Base-by-base conservation (phyloP, 192 early-diverging fungal species). In the Funneliformis mosseae region DNA sequence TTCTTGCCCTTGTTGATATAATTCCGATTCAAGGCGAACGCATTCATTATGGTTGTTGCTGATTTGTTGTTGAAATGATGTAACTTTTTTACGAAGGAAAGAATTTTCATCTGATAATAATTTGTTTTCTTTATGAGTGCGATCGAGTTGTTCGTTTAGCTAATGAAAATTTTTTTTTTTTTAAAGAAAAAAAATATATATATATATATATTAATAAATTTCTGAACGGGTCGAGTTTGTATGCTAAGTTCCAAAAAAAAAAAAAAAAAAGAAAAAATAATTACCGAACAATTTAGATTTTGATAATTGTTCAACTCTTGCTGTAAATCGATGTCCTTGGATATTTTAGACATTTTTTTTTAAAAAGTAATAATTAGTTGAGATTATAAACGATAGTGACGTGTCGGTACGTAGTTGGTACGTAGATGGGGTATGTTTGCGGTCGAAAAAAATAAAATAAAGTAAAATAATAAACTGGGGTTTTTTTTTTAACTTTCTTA, bases 141-240 rank as follows among this genome's bases (percentile, higher is more conserved):
- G 42, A 12, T 71, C 55, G n/a, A 79, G 78, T 79, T 79, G 67
- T 79, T 79, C 78, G 18, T 68, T 48, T 60, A 71, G 67, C 78
- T 79, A 46, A 33, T 28, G n/a, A n/a, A n/a, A n/a, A n/a, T n/a
- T n/a, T n/a, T n/a, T n/a, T n/a, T n/a, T n/a, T n/a, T n/a, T n/a
- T n/a, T n/a, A n/a, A 39, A 42, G 18, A 23, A n/a, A 12, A n/a
- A 45, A 48, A 72, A 27, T 64, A 64, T 27, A 64, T 27, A 25
- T 64, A 21, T 28, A 64, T 28, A 28, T 28, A 64, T 8, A 64
- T 25, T 0, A 64, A 14, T 33, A 10, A 14, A 5, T 66, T 25
- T 66, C 5, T 66, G n/a, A n/a, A n/a, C n/a, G n/a, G n/a, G n/a
- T n/a, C n/a, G n/a, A n/a, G n/a, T 28, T 66, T 14, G 21, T 5